Conservation (phyloP, 768 basidiomycete genomes). For the Clathrus columnatus region DNA sequence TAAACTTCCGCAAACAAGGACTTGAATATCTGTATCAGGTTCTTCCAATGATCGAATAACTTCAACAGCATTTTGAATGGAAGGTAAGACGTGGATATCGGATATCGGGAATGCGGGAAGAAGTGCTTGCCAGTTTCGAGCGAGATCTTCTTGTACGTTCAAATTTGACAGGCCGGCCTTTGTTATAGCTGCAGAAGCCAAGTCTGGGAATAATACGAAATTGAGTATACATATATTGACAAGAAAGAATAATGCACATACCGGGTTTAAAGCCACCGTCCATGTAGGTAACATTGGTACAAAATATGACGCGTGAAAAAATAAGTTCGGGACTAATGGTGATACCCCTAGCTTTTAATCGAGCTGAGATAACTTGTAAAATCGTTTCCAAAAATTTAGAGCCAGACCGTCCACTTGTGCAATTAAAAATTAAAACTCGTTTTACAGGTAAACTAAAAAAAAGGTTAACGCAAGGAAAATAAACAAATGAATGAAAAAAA, state of each 20-base stretch:
- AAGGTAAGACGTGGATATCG: slow-evolving; percentile 70
- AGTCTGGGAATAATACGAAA: slow-evolving; percentile 41
- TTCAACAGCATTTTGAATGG: slow-evolving; percentile 83
- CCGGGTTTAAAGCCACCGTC: slow-evolving; percentile 89
- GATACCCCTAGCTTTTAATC: slow-evolving; percentile 32
- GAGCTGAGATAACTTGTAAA: slow-evolving; percentile 39
- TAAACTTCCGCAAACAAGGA: slow-evolving; percentile 88
- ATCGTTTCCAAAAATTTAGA: slow-evolving; percentile 56
- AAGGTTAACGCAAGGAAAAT: not conserved
- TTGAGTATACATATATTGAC: not conserved
- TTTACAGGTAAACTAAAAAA: slow-evolving; percentile 20
- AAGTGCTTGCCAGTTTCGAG: slow-evolving; percentile 60
- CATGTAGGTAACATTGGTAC: slow-evolving; percentile 90
- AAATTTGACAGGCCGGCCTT: slow-evolving; percentile 55
- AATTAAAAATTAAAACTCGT: slow-evolving; percentile 87
- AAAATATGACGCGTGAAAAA: slow-evolving; percentile 88
- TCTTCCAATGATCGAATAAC: slow-evolving; percentile 41
- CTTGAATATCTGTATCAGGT: slow-evolving; percentile 29
- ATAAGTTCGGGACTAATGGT: slow-evolving; percentile 30
- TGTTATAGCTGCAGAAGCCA: slow-evolving; percentile 61
- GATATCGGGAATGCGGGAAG: slow-evolving; percentile 51
- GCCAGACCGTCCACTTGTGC: slow-evolving; percentile 84
- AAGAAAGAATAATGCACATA: slow-evolving; percentile 26
- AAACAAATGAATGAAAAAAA: not conserved
- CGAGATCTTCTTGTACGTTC: slow-evolving; percentile 68